phyloP scores from a whole-genome alignment of 257 asterid species.

The Forsythia viridissima region DNA sequence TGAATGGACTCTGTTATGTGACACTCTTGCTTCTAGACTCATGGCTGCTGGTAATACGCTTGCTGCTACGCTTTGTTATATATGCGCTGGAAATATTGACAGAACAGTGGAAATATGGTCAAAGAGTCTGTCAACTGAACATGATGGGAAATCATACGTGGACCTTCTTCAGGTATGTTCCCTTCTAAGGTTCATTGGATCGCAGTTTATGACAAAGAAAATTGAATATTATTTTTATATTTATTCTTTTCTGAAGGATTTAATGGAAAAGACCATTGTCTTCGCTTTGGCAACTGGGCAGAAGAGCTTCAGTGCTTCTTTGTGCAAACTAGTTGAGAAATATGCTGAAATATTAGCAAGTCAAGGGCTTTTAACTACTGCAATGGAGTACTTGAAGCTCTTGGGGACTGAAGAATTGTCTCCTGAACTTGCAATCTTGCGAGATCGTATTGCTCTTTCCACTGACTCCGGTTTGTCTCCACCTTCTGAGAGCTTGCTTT shows the following conservation, averaged over 20 bases:
- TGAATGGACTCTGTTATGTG: constrained; percentile 82
- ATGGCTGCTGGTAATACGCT: constrained; percentile 80
- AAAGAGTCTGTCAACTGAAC: constrained; percentile 60
- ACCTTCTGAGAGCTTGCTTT: background rate
- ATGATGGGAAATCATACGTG: constrained; percentile 77
- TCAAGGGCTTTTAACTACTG: constrained; percentile 92
- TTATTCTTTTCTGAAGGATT: constrained; percentile 54
- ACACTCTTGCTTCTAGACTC: constrained; percentile 87
- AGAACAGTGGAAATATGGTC: constrained; percentile 94
- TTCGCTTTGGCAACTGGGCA: constrained; percentile 94
- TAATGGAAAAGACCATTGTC: constrained; percentile 95
- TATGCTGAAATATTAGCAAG: constrained; percentile 97
- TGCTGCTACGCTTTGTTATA: constrained; percentile 85
- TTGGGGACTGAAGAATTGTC: constrained; percentile 87
- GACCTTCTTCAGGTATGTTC: constrained; percentile 81
- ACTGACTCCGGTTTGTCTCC: constrained; percentile 66
- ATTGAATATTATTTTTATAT: constrained; percentile 18
- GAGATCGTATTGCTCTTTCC: constrained; percentile 83
- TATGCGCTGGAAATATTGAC: constrained; percentile 96
- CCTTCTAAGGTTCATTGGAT: constrained; percentile 16
- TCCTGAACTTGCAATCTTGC: constrained; percentile 77
- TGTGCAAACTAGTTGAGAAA: constrained; percentile 89
- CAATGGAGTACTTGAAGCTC: constrained; percentile 92
- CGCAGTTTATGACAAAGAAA: constrained; percentile 11
- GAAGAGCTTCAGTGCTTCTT: constrained; percentile 78